Base-by-base conservation (phyloP, 805 yeast species). In the Candida berthetii region DNA sequence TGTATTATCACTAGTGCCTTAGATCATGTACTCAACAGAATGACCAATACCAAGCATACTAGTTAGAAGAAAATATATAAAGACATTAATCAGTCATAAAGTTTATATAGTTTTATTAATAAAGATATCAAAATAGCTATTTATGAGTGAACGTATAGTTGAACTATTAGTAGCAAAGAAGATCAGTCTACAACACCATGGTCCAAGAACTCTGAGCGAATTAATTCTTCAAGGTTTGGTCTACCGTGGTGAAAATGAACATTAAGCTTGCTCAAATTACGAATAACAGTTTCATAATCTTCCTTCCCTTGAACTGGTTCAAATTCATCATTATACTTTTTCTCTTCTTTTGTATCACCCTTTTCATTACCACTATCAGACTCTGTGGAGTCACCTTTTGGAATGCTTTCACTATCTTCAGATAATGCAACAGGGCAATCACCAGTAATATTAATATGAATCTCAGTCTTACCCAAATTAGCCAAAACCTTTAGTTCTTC, bases 221-320 rank as follows among this genome's bases (percentile, higher is more conserved):
- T 65, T 3, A 77, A 43, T 4, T 53, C 52, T 1, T 59, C 59
- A 35, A 80, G 44, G 38, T 64, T 53, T 1, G 87, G 85, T 48
- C 83, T 65, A 5, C 64, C 65, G 15, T 60, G 56, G 31, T 61
- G 48, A 52, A 29, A 29, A 29, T 7, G 5, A 15, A 29, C 32
- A 15, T 10, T 10, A 15, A 29, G 11, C 11, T 15, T 15, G 11
- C 10, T 29, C 32, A 29, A 15, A 7, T 14, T 14, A 14, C 32
- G 32, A 29, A 29, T 29, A 14, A 29, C 16, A 14, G 32, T 15
- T 29, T 15, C 16, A 29, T 29, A 29, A 29, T 29, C 32, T 22
- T 22, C 9, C 9, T 7, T 22, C 9, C 8, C 6, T 7, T 9
- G 6, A 6, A 22, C 9, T 42, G 58, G 61, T 61, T 69, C 67